A percentile compares a stretch with the other conserved stretches of the same genome.
Conservation (phyloP, 2,329 filamentous ascomycete species). For the Aspergillus eucalypticola region DNA sequence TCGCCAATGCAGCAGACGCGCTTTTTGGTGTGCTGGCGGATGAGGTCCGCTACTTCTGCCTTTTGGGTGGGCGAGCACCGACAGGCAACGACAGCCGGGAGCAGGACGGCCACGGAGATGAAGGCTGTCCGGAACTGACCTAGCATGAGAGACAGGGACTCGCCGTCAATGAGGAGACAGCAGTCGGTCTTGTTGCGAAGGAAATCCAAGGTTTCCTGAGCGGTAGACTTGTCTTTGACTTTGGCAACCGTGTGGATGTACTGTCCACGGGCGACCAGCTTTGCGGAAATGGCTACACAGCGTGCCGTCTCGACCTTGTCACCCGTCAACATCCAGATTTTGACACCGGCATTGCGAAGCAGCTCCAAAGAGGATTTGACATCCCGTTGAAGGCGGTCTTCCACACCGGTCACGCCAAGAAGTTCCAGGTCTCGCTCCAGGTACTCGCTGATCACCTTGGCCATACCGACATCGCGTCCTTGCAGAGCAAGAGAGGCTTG, state of each 20-base stretch:
- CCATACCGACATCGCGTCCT: constrained; percentile 78
- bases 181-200: constrained; percentile 81
- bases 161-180: constrained; percentile 91
- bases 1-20: constrained; percentile 97
- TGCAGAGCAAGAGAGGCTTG: constrained; percentile 79
- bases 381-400: constrained; percentile 93
- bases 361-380: constrained; percentile 95
- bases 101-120: constrained; percentile 79
- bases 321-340: constrained; percentile 99
- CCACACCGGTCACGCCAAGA: constrained; percentile 94
- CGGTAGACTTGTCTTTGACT: constrained; percentile 77
- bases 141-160: constrained; percentile 81
- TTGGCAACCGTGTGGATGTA: constrained; percentile 93
- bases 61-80: constrained; percentile 97
- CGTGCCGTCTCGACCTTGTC: constrained; percentile 98
- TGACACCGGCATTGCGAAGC: constrained; percentile 93
- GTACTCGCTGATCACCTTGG: constrained; percentile 73
- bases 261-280: constrained; percentile 88
- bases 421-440: constrained; percentile 89
- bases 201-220: constrained; percentile 85
- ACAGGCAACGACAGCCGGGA: constrained; percentile 92
- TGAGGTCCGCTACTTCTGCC: constrained; percentile 86
- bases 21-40: constrained; percentile 89
- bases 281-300: constrained; percentile 92
- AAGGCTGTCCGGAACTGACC: constrained; percentile 81